phyloP scores from a whole-genome alignment of 257 asterid species.

The Mitragyna speciosa region DNA sequence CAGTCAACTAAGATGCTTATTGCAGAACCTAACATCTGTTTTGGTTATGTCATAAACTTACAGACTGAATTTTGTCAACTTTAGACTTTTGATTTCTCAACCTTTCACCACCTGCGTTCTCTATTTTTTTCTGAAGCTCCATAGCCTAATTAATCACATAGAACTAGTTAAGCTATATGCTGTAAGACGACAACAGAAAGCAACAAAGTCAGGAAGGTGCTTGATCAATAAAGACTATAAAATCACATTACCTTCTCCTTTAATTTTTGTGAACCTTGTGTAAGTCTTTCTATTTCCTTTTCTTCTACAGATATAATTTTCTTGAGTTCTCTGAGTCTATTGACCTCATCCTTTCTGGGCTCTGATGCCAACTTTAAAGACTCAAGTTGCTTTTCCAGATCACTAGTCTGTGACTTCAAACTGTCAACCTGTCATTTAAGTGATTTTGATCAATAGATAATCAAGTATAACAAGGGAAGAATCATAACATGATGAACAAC shows the following conservation, averaged over 20 bases:
- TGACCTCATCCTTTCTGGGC: conserved; percentile 67
- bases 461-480: conserved; percentile 10
- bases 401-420: conserved; percentile 55
- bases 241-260: conserved; percentile 66
- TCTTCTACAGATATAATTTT: conserved; percentile 64
- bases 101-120: conserved; percentile 94
- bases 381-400: conserved; percentile 71
- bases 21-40: neutral
- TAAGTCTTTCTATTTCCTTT: conserved; percentile 70
- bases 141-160: conserved; percentile 42
- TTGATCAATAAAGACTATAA: neutral
- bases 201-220: neutral
- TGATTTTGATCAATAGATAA: neutral
- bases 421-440: conserved; percentile 61
- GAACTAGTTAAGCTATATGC: conserved; percentile 8
- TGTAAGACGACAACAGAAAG: neutral
- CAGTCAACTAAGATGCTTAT: neutral
- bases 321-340: conserved; percentile 61
- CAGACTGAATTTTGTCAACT: conserved; percentile 73
- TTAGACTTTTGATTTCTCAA: conserved; percentile 68
- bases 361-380: conserved; percentile 65
- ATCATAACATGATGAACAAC: conserved; percentile 4
- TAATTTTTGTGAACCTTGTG: conserved; percentile 67
- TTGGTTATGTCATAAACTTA: conserved; percentile 41
- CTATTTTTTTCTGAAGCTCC: conserved; percentile 85